A percentile compares a stretch with the other conserved stretches of the same genome.
Evolutionary conservation across 139 green algal genomes (phyloP).

Genomic region (Pycnococcus provasolii): DNA sequence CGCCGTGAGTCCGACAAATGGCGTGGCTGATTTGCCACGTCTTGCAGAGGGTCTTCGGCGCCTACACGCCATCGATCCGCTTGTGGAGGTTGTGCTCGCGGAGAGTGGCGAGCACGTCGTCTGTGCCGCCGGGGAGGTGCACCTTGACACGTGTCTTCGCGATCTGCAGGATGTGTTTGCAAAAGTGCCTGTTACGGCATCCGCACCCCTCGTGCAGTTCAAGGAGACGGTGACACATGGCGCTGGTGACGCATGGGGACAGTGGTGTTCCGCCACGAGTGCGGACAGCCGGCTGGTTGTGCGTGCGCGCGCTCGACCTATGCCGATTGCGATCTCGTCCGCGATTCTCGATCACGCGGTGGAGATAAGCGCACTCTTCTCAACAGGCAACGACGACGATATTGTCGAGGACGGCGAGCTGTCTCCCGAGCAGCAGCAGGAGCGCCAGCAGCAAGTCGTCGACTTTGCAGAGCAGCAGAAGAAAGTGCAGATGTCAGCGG

Average conservation of each 20-base stretch:
- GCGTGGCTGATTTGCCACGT: slow-evolving; percentile 55
- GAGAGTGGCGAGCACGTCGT: slow-evolving; percentile 51
- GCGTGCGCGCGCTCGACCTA: slow-evolving; percentile 19
- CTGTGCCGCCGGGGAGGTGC: slow-evolving; percentile 85
- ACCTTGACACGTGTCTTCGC: slow-evolving; percentile 90
- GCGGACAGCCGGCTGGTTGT: slow-evolving; percentile 28
- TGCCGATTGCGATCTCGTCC: neutral
- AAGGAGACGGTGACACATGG: slow-evolving; percentile 53
- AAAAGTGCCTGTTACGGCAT: slow-evolving; percentile 71
- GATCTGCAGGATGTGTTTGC: slow-evolving; percentile 89
- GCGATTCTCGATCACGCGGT: neutral
- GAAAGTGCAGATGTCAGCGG: too few relatives aligned
- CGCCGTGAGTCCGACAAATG: slow-evolving; percentile 71
- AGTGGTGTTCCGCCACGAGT: neutral
- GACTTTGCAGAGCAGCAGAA: too few relatives aligned
- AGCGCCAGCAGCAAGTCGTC: too few relatives aligned
- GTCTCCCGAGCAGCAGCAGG: too few relatives aligned
- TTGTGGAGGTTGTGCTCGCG: slow-evolving; percentile 60
- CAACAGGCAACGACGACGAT: neutral
- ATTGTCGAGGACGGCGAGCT: neutral
- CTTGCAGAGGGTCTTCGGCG: slow-evolving; percentile 74
- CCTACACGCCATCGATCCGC: slow-evolving; percentile 83
- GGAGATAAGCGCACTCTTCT: neutral
- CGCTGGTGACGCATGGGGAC: neutral
- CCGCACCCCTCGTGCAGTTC: slow-evolving; percentile 84